A percentile compares a stretch with the other conserved stretches of the same genome.
phyloP scores from a whole-genome alignment of 2,329 filamentous ascomycete species.

The Sporothrix variecibatus region DNA sequence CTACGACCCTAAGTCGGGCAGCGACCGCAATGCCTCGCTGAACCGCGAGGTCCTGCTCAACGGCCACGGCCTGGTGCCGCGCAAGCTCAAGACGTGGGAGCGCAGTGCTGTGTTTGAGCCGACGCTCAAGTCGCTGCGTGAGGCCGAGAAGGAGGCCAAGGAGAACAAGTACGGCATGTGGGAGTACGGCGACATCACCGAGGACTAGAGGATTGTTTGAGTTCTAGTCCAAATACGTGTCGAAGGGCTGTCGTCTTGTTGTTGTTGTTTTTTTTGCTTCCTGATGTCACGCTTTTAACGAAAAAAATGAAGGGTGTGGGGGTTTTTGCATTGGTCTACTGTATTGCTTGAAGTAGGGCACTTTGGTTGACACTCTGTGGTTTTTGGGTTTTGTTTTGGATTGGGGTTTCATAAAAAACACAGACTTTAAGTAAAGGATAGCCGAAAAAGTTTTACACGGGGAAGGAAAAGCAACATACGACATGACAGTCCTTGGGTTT shows the following conservation, averaged over 20 bases:
- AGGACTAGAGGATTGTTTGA: constrained; percentile 61
- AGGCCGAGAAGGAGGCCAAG: constrained; percentile 78
- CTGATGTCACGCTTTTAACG: background rate
- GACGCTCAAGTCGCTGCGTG: constrained; percentile 70
- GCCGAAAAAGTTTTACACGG: background rate
- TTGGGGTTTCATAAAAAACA: background rate
- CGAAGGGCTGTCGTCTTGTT: no score
- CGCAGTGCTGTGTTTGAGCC: constrained; percentile 67
- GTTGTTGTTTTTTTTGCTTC: background rate
- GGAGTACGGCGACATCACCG: constrained; percentile 97
- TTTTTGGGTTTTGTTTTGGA: background rate
- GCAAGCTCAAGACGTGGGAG: constrained; percentile 92
- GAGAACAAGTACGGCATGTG: constrained; percentile 82
- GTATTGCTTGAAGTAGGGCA: background rate
- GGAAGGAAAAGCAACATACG: background rate
- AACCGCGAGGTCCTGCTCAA: constrained; percentile 84
- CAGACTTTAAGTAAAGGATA: background rate
- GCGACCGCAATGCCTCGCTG: constrained; percentile 72
- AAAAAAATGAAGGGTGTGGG: background rate
- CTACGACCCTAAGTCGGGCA: constrained; percentile 71
- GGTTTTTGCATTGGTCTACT: background rate
- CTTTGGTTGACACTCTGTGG: background rate
- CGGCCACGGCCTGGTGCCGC: constrained; percentile 87
- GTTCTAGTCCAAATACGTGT: background rate
- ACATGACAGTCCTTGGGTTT: background rate